Evolutionary conservation across 176 grass and related monocot species (phyloP).

Genomic region (Aegilops speltoides): DNA sequence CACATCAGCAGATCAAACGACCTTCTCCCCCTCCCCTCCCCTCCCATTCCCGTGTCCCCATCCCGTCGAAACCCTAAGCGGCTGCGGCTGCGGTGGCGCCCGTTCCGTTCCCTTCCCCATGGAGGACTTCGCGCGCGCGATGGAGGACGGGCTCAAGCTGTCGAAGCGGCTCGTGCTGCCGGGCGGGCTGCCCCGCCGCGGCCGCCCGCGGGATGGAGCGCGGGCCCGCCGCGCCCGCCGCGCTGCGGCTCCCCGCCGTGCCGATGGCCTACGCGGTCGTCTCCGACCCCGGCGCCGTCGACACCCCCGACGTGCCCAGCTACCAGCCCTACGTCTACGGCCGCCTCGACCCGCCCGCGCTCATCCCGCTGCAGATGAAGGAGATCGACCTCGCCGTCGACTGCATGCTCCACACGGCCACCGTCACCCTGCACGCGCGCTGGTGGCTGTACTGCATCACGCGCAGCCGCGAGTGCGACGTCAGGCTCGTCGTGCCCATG

Average conservation of each 20-base stretch:
- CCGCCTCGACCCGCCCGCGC: conserved; percentile 66
- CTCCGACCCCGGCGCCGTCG: conserved; percentile 65
- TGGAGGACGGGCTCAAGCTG: conserved; percentile 86
- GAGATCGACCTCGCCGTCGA: conserved; percentile 67
- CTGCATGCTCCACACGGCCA: conserved; percentile 59
- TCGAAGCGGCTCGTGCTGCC: conserved; percentile 61
- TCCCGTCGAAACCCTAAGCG: too few relatives aligned
- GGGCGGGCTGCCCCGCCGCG: conserved; percentile 40
- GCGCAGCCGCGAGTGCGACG: conserved; percentile 66
- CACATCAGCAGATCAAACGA: too few relatives aligned
- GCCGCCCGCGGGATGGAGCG: conserved; percentile 50
- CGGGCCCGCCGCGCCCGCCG: background rate
- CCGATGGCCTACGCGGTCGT: conserved; percentile 80
- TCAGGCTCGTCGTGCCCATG: conserved; percentile 75
- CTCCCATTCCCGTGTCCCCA: too few relatives aligned
- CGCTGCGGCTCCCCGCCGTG: conserved; percentile 50
- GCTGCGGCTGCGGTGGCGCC: too few relatives aligned
- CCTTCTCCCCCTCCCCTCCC: too few relatives aligned
- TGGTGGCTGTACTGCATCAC: conserved; percentile 95
- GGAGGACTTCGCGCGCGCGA: conserved; percentile 69
- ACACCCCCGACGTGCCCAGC: conserved; percentile 90
- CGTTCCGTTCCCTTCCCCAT: background rate
- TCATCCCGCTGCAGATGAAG: conserved; percentile 93
- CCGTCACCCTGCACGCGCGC: conserved; percentile 52
- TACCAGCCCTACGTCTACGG: conserved; percentile 97